These are phyloP conservation scores for Podaxis sp. DNA, from an alignment of 768 basidiomycete species.

Conservation along the genomic window DNA sequence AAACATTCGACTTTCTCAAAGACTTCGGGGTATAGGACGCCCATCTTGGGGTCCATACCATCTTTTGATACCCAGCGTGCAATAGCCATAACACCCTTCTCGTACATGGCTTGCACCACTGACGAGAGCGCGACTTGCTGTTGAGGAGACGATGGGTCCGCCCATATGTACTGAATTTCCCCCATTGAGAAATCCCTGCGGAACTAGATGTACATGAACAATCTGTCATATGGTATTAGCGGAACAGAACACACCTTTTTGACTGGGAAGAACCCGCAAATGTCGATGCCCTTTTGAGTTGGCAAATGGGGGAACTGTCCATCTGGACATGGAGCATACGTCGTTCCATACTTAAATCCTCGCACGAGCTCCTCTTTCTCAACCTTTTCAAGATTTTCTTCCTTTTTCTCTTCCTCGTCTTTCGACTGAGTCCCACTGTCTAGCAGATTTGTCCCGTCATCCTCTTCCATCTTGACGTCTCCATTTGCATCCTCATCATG, in stretches of 20 bases:
- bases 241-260: slow-evolving; percentile 51
- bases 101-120: slow-evolving; percentile 79
- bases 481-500: slow-evolving; percentile 38
- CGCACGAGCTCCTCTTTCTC: slow-evolving; percentile 78
- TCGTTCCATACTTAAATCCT: slow-evolving; percentile 89
- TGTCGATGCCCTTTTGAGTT: slow-evolving; percentile 85
- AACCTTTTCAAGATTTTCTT: slow-evolving; percentile 48
- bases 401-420: slow-evolving; percentile 32
- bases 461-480: slow-evolving; percentile 40
- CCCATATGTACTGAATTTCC: slow-evolving; percentile 87
- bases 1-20: slow-evolving; percentile 76
- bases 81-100: slow-evolving; percentile 70
- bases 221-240: slow-evolving; percentile 1
- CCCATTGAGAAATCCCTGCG: slow-evolving; percentile 81
- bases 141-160: slow-evolving; percentile 59
- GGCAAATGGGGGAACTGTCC: slow-evolving; percentile 74
- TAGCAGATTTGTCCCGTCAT: slow-evolving; percentile 30
- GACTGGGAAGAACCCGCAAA: slow-evolving; percentile 77
- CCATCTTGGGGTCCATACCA: slow-evolving; percentile 81
- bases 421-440: slow-evolving; percentile 25
- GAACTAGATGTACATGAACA: slow-evolving; percentile 47
- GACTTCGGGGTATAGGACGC: slow-evolving; percentile 62
- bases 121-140: slow-evolving; percentile 87
- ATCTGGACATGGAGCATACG: slow-evolving; percentile 84
- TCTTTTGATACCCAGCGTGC: slow-evolving; percentile 80